Evolutionary conservation across 306 rosid species (phyloP), one percentile per base, ranked within the genome.

Genomic region (Canavalia ensiformis): DNA sequence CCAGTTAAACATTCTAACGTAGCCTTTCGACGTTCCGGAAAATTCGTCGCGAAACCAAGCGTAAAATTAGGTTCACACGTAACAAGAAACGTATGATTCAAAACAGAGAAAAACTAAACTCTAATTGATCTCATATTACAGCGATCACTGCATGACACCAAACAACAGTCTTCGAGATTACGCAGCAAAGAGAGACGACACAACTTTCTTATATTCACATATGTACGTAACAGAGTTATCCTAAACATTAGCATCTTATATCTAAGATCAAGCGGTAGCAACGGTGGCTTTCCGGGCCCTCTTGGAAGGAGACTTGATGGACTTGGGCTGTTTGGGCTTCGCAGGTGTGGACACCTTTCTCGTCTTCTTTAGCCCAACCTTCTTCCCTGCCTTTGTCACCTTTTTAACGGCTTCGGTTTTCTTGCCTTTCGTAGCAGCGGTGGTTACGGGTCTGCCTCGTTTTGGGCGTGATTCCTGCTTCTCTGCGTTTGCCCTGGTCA

Each of bases 281-380:
- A 80, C 92, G 50, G 37, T 68, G 3, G 84, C 80, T 72, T 77
- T 95, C 76, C 87, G 86, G 2, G 89, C 72, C 85, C 90, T 88
- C 92, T 90, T 92, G 12, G 85, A 59, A 12, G 95, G 86, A 18
- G 91, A 85, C 84, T 67, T 91, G 5, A 95, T 84, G 6, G 97
- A 90, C 72, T 86, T 94, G 1, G 92, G 94, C 88, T 88, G 94
- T 29, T 94, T 94, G 1, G 95, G 97, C 87, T 91, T 92, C 10
- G 83, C 82, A n/a, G 90, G 64, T 0, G 85, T 81, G 1, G 84
- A 13, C 2, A 92, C 68, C 65, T 87, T 89, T 94, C 85, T 94
- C 28, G 78, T 58, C 84, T 80, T 85, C 89, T 64, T 80, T 8
- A 29, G 52, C 35, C 34, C 87, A 9, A 4, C 80, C 66, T 74